Evolutionary conservation across 257 asterid species (phyloP), one percentile per base, ranked within the genome.

Genomic region (Ophiorrhiza pumila): DNA sequence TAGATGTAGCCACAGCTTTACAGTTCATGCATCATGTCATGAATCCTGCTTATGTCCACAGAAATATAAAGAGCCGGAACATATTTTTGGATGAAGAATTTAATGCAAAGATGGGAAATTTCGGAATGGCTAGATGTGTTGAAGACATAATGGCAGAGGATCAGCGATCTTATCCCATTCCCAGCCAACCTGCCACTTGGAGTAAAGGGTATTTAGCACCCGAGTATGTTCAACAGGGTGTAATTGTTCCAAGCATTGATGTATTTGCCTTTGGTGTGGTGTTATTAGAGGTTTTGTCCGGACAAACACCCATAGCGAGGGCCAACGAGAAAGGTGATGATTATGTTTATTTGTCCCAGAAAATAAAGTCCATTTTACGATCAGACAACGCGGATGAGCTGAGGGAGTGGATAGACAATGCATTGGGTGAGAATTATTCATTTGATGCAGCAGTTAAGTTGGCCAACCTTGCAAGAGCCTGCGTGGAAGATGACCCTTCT

Each of bases 11-110:
- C 35, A 83, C 85, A 0, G 92, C 90, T 14, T 75, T 92, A 59
- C 92, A 90, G 35, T 82, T 85, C 76, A 92, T 92, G 97, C 98
- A 92, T 80, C 96, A 87, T 9, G 78, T 86, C 50, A 81, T 92
- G 87, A 87, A 20, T 68, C 98, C 97, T 4, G 37, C 83, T 25
- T 89, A 89, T 39, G 84, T 86, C 68, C 98, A 90, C 25, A 39
- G 86, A 4, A 85, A 85, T 69, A 77, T 92, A 35, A 86, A 74
- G 84, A 89, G 89, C 60, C 78, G 91, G 39, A 90, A 90, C 79
- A 76, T 90, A 57, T 89, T 90, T 42, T 81, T 90, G 0, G 91
- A 89, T 35, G 97, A 89, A 53, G 95, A 92, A 10, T 89, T 92
- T 79, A 74, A 76, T 0, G 98, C 97, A 0, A 90, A 83, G 68